phyloP scores from a whole-genome alignment of 2,329 filamentous ascomycete species.

The Colletotrichum brevisporum region DNA sequence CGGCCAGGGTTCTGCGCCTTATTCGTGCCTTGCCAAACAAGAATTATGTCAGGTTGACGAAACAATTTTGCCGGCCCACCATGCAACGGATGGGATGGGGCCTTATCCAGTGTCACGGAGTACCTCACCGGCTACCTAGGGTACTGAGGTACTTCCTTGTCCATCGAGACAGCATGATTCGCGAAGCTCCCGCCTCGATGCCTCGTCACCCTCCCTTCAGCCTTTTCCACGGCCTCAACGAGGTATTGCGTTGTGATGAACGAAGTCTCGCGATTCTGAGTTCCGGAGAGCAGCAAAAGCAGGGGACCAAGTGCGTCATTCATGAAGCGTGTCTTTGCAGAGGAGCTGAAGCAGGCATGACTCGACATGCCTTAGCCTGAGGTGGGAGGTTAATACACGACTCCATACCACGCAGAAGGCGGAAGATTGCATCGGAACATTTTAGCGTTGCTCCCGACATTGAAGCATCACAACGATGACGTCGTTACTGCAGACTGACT shows the following conservation, averaged over 20 bases:
- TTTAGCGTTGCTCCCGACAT: constrained; percentile 16
- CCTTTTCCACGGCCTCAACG: constrained; percentile 12
- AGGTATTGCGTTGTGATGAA: neutral
- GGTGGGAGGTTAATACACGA: neutral
- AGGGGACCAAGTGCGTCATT: constrained; percentile 26
- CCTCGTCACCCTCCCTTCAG: constrained; percentile 15
- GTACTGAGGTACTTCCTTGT: too few relatives aligned
- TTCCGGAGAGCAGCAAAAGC: constrained; percentile 2
- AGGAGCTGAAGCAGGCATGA: constrained; percentile 14
- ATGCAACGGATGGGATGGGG: neutral
- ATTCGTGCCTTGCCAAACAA: neutral
- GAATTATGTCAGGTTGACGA: constrained; percentile 31
- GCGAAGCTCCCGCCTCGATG: constrained; percentile 2
- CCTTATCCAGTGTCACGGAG: too few relatives aligned
- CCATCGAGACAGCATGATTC: neutral
- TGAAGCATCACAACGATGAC: constrained; percentile 32
- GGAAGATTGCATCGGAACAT: constrained; percentile 22
- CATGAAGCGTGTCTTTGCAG: constrained; percentile 6
- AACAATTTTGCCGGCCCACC: constrained; percentile 14
- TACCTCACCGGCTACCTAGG: too few relatives aligned
- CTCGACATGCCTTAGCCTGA: constrained; percentile 6
- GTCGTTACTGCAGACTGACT: constrained; percentile 28
- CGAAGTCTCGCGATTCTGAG: neutral
- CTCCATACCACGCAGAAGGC: neutral
- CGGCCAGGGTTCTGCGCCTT: constrained; percentile 10